Percentiles rank a stretch among this genome's conserved stretches.
phyloP scores from a whole-genome alignment of 208 protist genomes.

The Leishmania braziliensis region DNA sequence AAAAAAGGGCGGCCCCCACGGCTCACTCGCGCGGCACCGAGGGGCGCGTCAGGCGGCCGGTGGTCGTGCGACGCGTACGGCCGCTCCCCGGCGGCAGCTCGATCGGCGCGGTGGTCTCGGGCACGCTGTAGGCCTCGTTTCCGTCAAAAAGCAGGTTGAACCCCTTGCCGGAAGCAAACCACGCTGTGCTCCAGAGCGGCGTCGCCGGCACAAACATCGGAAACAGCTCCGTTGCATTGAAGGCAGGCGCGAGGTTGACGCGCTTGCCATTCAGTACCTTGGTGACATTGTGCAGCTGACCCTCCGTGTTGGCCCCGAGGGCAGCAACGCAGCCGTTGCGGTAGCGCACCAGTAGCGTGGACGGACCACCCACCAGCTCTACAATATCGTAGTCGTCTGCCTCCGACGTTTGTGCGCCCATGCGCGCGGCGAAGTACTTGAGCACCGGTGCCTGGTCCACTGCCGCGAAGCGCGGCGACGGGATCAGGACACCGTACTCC shows the following conservation, averaged over 20 bases:
- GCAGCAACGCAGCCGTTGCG: conserved; percentile 69
- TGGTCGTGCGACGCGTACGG: conserved; percentile 1
- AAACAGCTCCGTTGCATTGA: conserved; percentile 37
- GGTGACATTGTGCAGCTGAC: conserved; percentile 52
- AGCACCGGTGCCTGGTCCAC: conserved; percentile 49
- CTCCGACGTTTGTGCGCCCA: background rate
- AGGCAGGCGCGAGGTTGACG: conserved; percentile 59
- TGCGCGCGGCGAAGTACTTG: conserved; percentile 7
- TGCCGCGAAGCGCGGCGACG: conserved; percentile 51
- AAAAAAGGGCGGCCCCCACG: too few relatives aligned
- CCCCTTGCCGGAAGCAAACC: conserved; percentile 49
- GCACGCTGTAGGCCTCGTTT: conserved; percentile 42
- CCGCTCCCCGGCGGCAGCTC: conserved; percentile 48
- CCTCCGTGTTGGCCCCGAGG: conserved; percentile 73
- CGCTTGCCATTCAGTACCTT: conserved; percentile 35
- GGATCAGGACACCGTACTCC: conserved; percentile 60
- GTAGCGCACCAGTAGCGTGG: conserved; percentile 63
- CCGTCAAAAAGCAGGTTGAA: conserved; percentile 69
- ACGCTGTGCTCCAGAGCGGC: conserved; percentile 10
- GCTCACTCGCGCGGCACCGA: conserved; percentile 15
- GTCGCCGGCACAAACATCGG: conserved; percentile 42
- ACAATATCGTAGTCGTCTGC: conserved; percentile 44
- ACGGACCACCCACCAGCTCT: conserved; percentile 43
- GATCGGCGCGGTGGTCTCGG: conserved; percentile 40
- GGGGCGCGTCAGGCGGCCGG: conserved; percentile 14